Percentiles rank a stretch among this genome's conserved stretches.
Evolutionary conservation across 2,329 filamentous ascomycete species (phyloP).

Genomic region (Monosporascus sp.): DNA sequence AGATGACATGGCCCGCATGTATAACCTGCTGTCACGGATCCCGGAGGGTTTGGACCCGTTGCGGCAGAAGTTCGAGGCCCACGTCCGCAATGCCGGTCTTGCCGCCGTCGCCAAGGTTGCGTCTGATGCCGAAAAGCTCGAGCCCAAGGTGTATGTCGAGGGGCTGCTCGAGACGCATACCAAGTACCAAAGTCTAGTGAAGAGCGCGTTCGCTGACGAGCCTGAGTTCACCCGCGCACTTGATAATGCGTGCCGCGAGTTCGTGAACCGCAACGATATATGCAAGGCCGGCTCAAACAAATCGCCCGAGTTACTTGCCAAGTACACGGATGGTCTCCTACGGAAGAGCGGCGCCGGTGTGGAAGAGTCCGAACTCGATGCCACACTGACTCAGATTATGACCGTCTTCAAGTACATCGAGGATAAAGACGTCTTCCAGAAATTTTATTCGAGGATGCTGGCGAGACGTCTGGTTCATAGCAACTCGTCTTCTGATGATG

Average conservation of each 20-base stretch:
- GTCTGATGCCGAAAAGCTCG: slow-evolving; percentile 79
- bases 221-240: slow-evolving; percentile 94
- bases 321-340: slow-evolving; percentile 87
- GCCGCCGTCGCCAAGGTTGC: slow-evolving; percentile 88
- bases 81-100: slow-evolving; percentile 85
- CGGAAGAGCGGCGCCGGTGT: slow-evolving; percentile 91
- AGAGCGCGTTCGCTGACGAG: slow-evolving; percentile 88
- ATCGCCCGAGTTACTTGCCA: slow-evolving; percentile 89
- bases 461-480: slow-evolving; percentile 91
- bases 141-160: slow-evolving; percentile 96
- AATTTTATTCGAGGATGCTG: slow-evolving; percentile 96
- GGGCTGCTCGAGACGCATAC: slow-evolving; percentile 90
- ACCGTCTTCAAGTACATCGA: slow-evolving; percentile 99
- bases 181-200: slow-evolving; percentile 86
- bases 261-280: slow-evolving; percentile 95
- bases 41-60: slow-evolving; percentile 88
- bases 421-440: slow-evolving; percentile 99
- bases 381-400: slow-evolving; percentile 88
- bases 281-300: slow-evolving; percentile 92
- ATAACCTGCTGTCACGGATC: slow-evolving; percentile 82
- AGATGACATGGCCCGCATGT: slow-evolving; percentile 95
- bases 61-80: slow-evolving; percentile 79
- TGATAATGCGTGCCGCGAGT: slow-evolving; percentile 95
- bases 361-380: slow-evolving; percentile 90
- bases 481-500: slow-evolving; percentile 93